Percentiles rank a stretch among this genome's conserved stretches.
These are phyloP conservation scores for Suhomyces bokatorum DNA, from an alignment of 1,139 yeast genomes.

Conservation along the genomic window DNA sequence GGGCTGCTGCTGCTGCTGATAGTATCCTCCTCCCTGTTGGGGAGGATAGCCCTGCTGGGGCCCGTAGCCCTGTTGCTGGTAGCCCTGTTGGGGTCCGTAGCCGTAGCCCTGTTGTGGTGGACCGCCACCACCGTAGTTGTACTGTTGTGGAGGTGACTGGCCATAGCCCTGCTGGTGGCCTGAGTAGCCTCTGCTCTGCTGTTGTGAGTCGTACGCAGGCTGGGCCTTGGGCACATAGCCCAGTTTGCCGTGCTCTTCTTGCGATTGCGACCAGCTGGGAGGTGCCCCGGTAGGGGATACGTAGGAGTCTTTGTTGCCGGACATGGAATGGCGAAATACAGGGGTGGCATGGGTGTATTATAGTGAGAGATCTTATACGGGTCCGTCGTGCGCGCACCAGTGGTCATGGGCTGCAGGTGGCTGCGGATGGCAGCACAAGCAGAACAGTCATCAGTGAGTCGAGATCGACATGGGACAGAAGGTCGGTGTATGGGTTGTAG, in stretches of 20 bases:
- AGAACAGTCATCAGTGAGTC: no score
- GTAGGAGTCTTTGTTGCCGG: constrained; percentile 18
- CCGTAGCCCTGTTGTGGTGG: constrained; percentile 25
- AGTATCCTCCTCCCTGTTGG: constrained; percentile 21
- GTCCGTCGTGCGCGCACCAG: background rate
- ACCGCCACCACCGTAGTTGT: constrained; percentile 12
- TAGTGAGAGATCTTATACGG: background rate
- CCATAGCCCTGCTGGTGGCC: constrained; percentile 38
- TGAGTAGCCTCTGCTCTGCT: constrained; percentile 36
- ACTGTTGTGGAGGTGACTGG: constrained; percentile 13
- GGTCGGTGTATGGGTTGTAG: no score
- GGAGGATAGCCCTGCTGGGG: constrained; percentile 26
- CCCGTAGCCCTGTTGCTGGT: constrained; percentile 1
- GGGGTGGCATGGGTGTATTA: background rate
- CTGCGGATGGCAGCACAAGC: no score
- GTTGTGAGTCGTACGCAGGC: constrained; percentile 31
- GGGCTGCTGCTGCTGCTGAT: constrained; percentile 59
- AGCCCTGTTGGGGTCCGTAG: constrained; percentile 22
- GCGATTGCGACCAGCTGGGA: constrained; percentile 39
- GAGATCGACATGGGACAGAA: no score
- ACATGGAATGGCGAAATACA: constrained; percentile 1
- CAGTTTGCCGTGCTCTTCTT: constrained; percentile 9
- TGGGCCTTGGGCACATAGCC: constrained; percentile 40
- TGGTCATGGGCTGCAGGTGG: no score
- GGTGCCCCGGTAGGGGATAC: constrained; percentile 50